Evolutionary conservation across 805 yeast genomes (phyloP).

Genomic region (Lipomyces sp.): DNA sequence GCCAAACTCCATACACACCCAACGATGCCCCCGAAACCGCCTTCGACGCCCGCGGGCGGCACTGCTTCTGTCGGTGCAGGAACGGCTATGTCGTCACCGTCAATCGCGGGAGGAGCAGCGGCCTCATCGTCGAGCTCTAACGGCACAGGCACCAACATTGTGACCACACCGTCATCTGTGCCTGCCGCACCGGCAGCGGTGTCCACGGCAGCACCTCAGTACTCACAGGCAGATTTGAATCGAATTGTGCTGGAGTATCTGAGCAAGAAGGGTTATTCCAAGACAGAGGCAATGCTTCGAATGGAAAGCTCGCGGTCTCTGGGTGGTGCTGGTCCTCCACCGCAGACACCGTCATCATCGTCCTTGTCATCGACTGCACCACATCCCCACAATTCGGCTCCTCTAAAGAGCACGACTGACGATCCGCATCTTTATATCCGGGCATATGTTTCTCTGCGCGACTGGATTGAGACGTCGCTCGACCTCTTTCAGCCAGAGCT

Average conservation of each 20-base stretch:
- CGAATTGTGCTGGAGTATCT: constrained; percentile 89
- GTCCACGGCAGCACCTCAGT: constrained; percentile 4
- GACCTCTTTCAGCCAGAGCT: constrained; percentile 88
- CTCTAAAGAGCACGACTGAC: constrained; percentile 34
- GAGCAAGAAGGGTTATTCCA: constrained; percentile 88
- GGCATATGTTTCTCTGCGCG: constrained; percentile 74
- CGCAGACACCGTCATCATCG: too few relatives aligned
- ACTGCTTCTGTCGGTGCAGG: not conserved
- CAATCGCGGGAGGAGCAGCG: not conserved
- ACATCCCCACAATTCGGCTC: constrained; percentile 36
- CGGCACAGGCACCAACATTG: not conserved
- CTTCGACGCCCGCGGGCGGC: constrained; percentile 14
- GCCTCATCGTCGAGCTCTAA: not conserved
- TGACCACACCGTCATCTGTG: not conserved
- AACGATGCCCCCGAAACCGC: constrained; percentile 22
- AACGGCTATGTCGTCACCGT: not conserved
- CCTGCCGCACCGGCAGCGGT: constrained; percentile 2
- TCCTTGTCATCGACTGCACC: constrained; percentile 16
- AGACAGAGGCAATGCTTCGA: constrained; percentile 90
- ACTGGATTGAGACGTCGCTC: constrained; percentile 87
- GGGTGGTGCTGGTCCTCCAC: constrained; percentile 29
- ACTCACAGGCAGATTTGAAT: constrained; percentile 81
- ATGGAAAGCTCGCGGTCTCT: constrained; percentile 54
- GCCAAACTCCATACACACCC: too few relatives aligned
- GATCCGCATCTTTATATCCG: constrained; percentile 71